Percentiles rank a stretch among this genome's conserved stretches.
Conservation (phyloP, 768 basidiomycete genomes). For the Mycena pura region DNA sequence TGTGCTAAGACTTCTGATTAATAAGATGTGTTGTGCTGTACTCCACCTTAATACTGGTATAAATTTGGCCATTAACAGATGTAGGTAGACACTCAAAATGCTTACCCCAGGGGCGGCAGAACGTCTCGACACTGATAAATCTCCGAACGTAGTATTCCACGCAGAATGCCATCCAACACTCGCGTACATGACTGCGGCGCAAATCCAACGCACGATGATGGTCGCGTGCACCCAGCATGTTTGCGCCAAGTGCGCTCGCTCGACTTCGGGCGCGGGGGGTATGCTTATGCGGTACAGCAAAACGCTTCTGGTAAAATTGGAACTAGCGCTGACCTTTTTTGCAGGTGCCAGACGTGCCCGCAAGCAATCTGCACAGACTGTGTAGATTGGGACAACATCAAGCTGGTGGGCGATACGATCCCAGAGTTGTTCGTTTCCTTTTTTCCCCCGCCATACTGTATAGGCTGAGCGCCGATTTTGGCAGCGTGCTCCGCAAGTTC, state of each 20-base stretch:
- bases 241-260: slow-evolving; percentile 52
- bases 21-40: too few relatives aligned
- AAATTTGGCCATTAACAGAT: too few relatives aligned
- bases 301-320: not conserved
- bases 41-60: too few relatives aligned
- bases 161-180: slow-evolving; percentile 47
- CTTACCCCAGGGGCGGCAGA: too few relatives aligned
- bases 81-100: too few relatives aligned
- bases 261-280: slow-evolving; percentile 55
- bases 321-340: not conserved
- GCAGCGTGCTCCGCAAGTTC: slow-evolving; percentile 50
- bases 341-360: slow-evolving; percentile 65
- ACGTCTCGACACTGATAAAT: not conserved
- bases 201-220: slow-evolving; percentile 2
- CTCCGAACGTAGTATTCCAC: slow-evolving; percentile 54
- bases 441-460: not conserved
- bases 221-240: slow-evolving; percentile 57
- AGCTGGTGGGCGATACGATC: slow-evolving; percentile 58
- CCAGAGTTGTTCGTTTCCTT: slow-evolving; percentile 59
- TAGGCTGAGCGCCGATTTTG: not conserved
- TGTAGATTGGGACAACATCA: slow-evolving; percentile 54
- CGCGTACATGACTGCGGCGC: slow-evolving; percentile 39
- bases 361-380: slow-evolving; percentile 70
- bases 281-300: slow-evolving; percentile 60
- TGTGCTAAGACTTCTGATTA: too few relatives aligned